These are phyloP conservation scores for Candida maris DNA, from an alignment of 805 yeast species.

Conservation along the genomic window DNA sequence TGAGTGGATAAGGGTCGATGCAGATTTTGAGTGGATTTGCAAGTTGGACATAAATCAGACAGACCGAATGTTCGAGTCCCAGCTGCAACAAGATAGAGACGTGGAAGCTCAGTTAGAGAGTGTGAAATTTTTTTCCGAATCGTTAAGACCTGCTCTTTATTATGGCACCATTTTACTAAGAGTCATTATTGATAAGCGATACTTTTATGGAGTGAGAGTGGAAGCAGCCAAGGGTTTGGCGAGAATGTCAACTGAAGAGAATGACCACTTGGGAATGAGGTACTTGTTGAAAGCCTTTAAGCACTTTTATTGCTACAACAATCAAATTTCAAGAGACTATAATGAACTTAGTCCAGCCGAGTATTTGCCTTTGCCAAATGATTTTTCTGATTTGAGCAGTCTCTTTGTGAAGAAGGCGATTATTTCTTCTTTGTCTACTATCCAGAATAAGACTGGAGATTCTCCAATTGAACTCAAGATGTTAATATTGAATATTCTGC, in stretches of 20 bases:
- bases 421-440: constrained; percentile 54
- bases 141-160: constrained; percentile 52
- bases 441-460: constrained; percentile 60
- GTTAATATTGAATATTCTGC: constrained; percentile 65
- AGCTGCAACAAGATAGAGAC: constrained; percentile 89
- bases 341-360: constrained; percentile 33
- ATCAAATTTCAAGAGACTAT: constrained; percentile 25
- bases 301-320: constrained; percentile 67
- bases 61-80: constrained; percentile 92
- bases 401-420: constrained; percentile 71
- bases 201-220: constrained; percentile 82
- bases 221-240: constrained; percentile 85
- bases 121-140: constrained; percentile 62
- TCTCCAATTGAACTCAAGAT: constrained; percentile 53
- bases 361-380: constrained; percentile 72
- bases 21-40: constrained; percentile 97
- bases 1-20: constrained; percentile 97
- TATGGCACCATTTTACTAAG: constrained; percentile 77
- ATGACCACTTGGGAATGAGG: constrained; percentile 65
- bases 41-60: constrained; percentile 79
- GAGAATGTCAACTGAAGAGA: constrained; percentile 55
- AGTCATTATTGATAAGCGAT: constrained; percentile 78
- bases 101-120: constrained; percentile 94
- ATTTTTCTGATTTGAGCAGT: constrained; percentile 66
- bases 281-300: constrained; percentile 72